These are phyloP conservation scores for Myxozyma vanderwaltii DNA, from an alignment of 805 yeast species.

Conservation along the genomic window DNA sequence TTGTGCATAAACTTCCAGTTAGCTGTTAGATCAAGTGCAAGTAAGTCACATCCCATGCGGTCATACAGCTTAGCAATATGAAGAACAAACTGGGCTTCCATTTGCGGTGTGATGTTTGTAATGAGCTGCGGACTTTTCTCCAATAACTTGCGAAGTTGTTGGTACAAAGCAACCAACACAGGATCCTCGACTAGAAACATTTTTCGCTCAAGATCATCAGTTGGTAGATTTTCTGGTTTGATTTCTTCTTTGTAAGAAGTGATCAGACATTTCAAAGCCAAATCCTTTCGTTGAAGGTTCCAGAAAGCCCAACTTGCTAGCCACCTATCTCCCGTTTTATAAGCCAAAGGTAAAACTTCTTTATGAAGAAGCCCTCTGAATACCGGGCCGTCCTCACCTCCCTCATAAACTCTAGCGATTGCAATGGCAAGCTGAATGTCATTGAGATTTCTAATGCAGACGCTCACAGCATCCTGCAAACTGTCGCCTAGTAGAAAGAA, in stretches of 20 bases:
- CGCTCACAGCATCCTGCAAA: constrained; percentile 74
- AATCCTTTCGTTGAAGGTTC: constrained; percentile 54
- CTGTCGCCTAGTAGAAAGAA: constrained; percentile 81
- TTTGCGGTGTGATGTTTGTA: constrained; percentile 45
- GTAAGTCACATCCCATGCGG: constrained; percentile 88
- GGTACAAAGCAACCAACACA: constrained; percentile 67
- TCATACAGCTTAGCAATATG: constrained; percentile 68
- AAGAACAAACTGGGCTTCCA: constrained; percentile 63
- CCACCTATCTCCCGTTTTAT: constrained; percentile 75
- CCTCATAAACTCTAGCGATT: constrained; percentile 73
- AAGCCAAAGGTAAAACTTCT: constrained; percentile 58
- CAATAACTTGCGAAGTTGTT: constrained; percentile 58
- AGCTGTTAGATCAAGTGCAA: constrained; percentile 62
- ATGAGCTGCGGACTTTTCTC: constrained; percentile 55
- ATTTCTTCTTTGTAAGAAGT: constrained; percentile 18
- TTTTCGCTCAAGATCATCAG: constrained; percentile 18
- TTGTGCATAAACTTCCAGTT: constrained; percentile 62
- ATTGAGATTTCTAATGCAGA: constrained; percentile 63
- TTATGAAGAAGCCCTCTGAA: constrained; percentile 53
- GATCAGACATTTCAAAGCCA: constrained; percentile 52
- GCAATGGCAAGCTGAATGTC: constrained; percentile 78
- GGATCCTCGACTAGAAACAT: constrained; percentile 75
- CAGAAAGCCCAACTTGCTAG: constrained; percentile 76
- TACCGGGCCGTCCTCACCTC: constrained; percentile 57
- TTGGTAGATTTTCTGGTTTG: not conserved